Evolutionary conservation across 192 early-diverging fungal genomes (phyloP).

Genomic region (Coemansia nantahalensis): DNA sequence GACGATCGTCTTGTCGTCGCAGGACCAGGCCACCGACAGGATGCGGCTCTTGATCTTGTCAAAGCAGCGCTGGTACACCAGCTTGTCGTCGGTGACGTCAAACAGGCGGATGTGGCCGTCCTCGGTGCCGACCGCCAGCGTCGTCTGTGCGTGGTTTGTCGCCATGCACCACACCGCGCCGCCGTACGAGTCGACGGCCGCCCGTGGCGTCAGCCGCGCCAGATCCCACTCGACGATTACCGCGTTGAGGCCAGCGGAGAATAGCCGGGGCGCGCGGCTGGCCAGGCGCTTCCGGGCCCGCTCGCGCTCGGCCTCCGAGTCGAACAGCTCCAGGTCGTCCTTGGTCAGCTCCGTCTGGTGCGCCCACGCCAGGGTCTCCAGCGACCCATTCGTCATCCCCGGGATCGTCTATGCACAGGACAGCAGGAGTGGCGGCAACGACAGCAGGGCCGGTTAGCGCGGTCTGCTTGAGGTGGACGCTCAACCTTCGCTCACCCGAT

Average conservation of each 20-base stretch:
- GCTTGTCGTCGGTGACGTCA: slow-evolving; percentile 69
- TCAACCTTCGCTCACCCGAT: too few species aligned
- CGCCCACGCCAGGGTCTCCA: slow-evolving; percentile 83
- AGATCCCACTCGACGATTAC: slow-evolving; percentile 88
- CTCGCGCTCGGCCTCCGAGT: slow-evolving; percentile 62
- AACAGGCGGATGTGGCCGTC: slow-evolving; percentile 91
- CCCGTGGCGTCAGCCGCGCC: slow-evolving; percentile 60
- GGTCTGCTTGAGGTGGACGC: too few species aligned
- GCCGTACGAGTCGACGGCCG: slow-evolving; percentile 74
- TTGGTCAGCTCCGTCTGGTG: slow-evolving; percentile 65
- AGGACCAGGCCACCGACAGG: slow-evolving; percentile 83
- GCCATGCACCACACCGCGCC: slow-evolving; percentile 95
- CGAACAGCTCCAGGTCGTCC: slow-evolving; percentile 65
- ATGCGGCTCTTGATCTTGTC: slow-evolving; percentile 66
- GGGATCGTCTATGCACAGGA: slow-evolving; percentile 65
- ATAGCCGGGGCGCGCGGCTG: slow-evolving; percentile 67
- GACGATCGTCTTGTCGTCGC: slow-evolving; percentile 65
- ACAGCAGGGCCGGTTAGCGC: too few species aligned
- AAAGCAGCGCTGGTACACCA: slow-evolving; percentile 67
- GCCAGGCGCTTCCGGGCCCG: slow-evolving; percentile 45
- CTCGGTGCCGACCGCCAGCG: slow-evolving; percentile 88
- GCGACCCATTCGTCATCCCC: slow-evolving; percentile 65
- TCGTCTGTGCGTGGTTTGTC: slow-evolving; percentile 68
- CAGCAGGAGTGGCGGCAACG: not conserved
- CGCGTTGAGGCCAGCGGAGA: slow-evolving; percentile 84